phyloP scores from a whole-genome alignment of 106 monocot species.

The Acorus gramineus region DNA sequence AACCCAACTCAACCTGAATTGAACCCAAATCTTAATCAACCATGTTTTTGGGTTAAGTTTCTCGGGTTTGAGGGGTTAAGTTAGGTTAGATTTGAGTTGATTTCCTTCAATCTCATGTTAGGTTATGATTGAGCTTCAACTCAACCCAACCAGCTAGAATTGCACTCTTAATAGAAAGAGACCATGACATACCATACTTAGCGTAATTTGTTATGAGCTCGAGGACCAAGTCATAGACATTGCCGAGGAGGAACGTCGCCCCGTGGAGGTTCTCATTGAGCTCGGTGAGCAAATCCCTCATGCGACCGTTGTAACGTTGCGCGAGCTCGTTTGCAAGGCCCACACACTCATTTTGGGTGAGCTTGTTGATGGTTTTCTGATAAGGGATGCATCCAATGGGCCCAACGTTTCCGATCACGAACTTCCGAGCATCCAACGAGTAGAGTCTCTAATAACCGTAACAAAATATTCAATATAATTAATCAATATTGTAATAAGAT shows the following conservation, averaged over 20 bases:
- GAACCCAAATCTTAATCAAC: no score
- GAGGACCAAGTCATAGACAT: conserved; percentile 4
- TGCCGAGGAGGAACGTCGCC: conserved; percentile 7
- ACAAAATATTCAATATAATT: neutral
- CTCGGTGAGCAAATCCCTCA: conserved; percentile 3
- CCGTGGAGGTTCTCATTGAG: neutral
- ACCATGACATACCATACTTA: neutral
- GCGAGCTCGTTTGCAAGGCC: conserved; percentile 5
- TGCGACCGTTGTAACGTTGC: neutral
- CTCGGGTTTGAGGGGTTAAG: no score
- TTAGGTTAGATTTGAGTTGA: no score
- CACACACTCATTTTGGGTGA: neutral
- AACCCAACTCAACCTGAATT: no score
- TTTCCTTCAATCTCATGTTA: no score
- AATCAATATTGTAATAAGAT: neutral
- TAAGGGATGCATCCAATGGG: conserved; percentile 10
- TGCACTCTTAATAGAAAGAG: no score
- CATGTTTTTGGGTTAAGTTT: no score
- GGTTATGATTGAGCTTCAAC: no score
- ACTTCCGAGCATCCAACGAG: conserved; percentile 5
- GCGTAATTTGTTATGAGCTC: conserved; percentile 6
- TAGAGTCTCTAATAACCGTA: conserved; percentile 2
- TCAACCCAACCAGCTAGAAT: no score
- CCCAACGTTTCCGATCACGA: conserved; percentile 4
- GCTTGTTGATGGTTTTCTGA: conserved; percentile 1